Base-by-base conservation (phyloP, 1,284 basidiomycete genomes). In the Ustilago nuda region DNA sequence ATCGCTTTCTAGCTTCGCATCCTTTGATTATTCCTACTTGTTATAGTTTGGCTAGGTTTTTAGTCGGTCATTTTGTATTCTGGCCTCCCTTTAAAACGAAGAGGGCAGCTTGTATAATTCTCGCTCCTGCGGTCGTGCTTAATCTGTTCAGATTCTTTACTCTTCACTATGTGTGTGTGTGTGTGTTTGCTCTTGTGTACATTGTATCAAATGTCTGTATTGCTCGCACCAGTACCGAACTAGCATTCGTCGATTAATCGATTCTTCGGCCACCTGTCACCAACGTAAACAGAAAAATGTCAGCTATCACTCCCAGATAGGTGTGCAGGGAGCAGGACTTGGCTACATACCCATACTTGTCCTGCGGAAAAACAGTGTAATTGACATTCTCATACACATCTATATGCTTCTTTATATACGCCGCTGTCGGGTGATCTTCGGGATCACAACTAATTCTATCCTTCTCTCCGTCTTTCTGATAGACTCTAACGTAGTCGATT, bases 361-460 rank as follows among this genome's bases (percentile, higher is more conserved):
- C 73, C 9, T 51, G 19, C 0, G 59, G 56, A 32, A 57, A 73
- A 2, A 39, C 46, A 13, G 66, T 72, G 23, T 61, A 48, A 53
- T 85, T 85, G 9, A 50, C 61, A 59, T 86, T 84, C 12, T 35
- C 54, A 61, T 85, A 86, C 15, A 85, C 62, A 33, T 84, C 82
- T 8, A 60, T n/a, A 63, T 85, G 78, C 1, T 72, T 59, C 11
- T 78, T 50, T 41, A 86, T 85, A 57, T 85, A 86, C 36, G 80
- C 62, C 32, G 72, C 69, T 0, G 83, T 85, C 0, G 83, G 83
- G 53, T 82, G 75, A 55, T 85, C 82, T 2, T 58, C 30, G 1
- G 83, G 83, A 58, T 84, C 80, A 53, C 83, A 85, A 19, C 63
- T 64, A 39, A 80, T 70, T 12, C 75, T 59, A 45, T 72, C 66